phyloP scores from a whole-genome alignment of 352 stramenopile genomes.

The Pilasporangium apinafurcum region DNA sequence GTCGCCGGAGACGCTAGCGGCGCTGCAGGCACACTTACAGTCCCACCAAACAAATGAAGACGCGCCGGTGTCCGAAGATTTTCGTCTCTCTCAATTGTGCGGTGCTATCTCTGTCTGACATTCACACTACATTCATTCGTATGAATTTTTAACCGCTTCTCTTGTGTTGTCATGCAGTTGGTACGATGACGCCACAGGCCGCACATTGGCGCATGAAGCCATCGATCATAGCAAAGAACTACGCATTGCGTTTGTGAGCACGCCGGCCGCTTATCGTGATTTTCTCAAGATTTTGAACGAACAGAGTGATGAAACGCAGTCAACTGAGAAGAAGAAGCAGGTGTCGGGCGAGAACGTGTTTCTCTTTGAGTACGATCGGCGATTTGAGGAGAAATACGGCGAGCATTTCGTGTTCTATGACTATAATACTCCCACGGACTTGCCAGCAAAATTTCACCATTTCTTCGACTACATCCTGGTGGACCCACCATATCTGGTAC shows the following conservation, averaged over 20 bases:
- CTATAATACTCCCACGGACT: constrained; percentile 30
- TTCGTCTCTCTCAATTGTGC: constrained; percentile 48
- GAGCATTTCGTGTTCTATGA: constrained; percentile 44
- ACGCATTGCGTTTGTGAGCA: constrained; percentile 41
- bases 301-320: constrained; percentile 14
- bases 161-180: constrained; percentile 15
- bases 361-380: constrained; percentile 44
- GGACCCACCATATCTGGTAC: constrained; percentile 45
- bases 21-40: constrained; percentile 34
- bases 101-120: no score
- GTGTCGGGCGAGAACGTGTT: constrained; percentile 27
- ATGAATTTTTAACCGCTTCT: background rate
- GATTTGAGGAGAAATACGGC: constrained; percentile 41
- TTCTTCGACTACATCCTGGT: constrained; percentile 52
- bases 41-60: constrained; percentile 22
- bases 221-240: constrained; percentile 36
- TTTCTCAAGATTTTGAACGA: constrained; percentile 29
- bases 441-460: constrained; percentile 39
- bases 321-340: constrained; percentile 19
- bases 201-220: constrained; percentile 30
- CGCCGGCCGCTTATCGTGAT: constrained; percentile 28
- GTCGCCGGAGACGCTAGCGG: constrained; percentile 34
- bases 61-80: constrained; percentile 36
- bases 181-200: constrained; percentile 37
- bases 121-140: background rate